Evolutionary conservation across 164 flowering plant genomes (phyloP), one percentile per base, ranked within the genome.

Genomic region (Nelumbo lutea): DNA sequence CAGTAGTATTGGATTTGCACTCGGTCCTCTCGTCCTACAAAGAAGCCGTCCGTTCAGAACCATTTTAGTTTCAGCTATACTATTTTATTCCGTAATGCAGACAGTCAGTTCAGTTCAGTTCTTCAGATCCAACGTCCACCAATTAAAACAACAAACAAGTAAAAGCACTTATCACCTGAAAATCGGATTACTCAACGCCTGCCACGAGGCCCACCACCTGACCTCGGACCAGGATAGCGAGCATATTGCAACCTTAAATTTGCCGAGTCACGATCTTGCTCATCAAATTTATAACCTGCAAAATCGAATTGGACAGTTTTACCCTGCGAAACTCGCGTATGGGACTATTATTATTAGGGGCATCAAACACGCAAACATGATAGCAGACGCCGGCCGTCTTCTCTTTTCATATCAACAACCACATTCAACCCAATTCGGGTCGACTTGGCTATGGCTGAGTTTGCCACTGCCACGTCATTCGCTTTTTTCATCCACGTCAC

Each of bases 251-350:
- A 79, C 90, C 96, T 85, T 81, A 90, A 79, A 67, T 57, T 62
- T 77, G 79, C 80, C 41, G 96, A 87, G 60, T 89, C 90, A 39
- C 88, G 89, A 75, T 89, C 96, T 78, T 85, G 87, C 82, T 93
- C 98, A 64, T 93, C 98, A 41, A 93, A 86, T 77, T 75, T 82
- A 77, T 93, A 93, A 89, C 98, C 98, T 90, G 93, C 89, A 90
- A 86, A 85, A 88, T 83, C 62, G 79, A 87, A 83, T 79, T 67
- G 61, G 71, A 79, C 85, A 72, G 68, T 74, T 83, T 84, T 79
- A 86, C 81, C 78, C 79, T 61, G 77, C 78, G 67, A 72, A 79
- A 69, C 78, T 78, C 58, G 77, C 78, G 67, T 72, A 79, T 68
- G 72, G 62, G 52, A 73, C 70, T 58, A 64, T 73, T 74, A 56